Conservation (phyloP, 2,329 filamentous ascomycete species). For the Dactylella cylindrospora region DNA sequence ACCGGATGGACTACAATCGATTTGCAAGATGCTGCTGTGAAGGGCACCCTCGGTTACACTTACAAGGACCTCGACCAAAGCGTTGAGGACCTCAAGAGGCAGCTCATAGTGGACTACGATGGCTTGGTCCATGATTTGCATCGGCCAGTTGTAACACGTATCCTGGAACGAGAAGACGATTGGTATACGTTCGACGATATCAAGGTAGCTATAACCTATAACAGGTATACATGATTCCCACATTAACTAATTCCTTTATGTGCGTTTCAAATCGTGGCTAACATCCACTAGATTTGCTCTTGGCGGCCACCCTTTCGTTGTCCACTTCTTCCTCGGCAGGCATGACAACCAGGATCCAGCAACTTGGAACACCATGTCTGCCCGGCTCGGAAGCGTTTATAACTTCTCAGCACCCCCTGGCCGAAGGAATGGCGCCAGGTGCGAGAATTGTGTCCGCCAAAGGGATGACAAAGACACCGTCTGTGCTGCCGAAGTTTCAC, state of each 20-base stretch:
- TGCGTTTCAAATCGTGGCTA: neutral
- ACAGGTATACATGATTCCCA: constrained; percentile 3
- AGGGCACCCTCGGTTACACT: constrained; percentile 2
- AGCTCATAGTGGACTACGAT: neutral
- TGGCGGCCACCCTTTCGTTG: neutral
- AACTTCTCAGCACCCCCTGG: neutral
- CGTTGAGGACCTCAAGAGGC: neutral
- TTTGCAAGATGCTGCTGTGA: neutral
- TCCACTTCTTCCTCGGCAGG: constrained; percentile 7
- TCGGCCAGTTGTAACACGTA: neutral
- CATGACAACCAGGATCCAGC: neutral
- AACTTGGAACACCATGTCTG: neutral
- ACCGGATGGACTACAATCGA: neutral
- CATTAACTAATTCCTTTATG: no score
- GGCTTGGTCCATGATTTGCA: constrained; percentile 6
- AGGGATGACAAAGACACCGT: neutral
- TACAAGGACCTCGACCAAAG: neutral
- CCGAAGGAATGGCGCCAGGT: neutral
- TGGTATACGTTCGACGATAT: neutral
- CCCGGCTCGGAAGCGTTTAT: neutral
- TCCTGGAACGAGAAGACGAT: neutral
- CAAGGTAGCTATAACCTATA: neutral
- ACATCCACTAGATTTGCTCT: constrained; percentile 4
- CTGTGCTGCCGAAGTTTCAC: neutral
- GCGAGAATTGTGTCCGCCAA: neutral